Base-by-base conservation (phyloP, 495 filamentous ascomycete genomes). In the Barbatosphaeria neglecta region DNA sequence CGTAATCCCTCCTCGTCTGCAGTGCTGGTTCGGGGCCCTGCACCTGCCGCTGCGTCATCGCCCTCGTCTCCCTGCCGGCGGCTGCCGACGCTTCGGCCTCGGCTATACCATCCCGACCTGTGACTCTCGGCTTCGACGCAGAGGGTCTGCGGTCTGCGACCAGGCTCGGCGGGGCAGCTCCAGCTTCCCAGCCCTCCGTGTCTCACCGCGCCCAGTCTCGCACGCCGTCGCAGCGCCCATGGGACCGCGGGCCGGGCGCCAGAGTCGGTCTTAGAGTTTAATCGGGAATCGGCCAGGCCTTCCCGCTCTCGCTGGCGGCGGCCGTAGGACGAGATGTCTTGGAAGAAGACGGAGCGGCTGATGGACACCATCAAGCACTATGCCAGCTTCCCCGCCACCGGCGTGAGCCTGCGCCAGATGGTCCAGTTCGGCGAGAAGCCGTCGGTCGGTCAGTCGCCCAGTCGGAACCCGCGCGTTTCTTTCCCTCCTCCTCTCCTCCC, bases 281-380 rank as follows among this genome's bases (percentile, higher is more conserved):
- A 4, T 35, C 11, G 2, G 31, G 31, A 11, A 35, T n/a, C 15
- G 11, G 13, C 16, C 16, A n/a, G 10, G 31, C 31, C 13, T 11
- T 5, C 13, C 13, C 31, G 31, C 31, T 15, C 13, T n/a, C 4
- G 31, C 13, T n/a, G 31, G 31, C 31, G 31, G 31, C 31, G 9
- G 9, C 31, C 13, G 13, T 15, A 6, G 13, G 31, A n/a, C 69
- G 81, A 57, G 50, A 89, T 89, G 84, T 75, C 78, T 70, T 96
- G 90, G 90, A 94, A 84, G 73, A 79, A 76, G 65, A 82, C 86
- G 44, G 86, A 92, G 67, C 71, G 77, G 68, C 65, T 98, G 82
- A 90, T 95, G 88, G 83, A 94, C 53, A 95, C 84, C 80, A 98
- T 98, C 85, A 87, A 85, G 64, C 90, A 96, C 74, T 96, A 96